Base-by-base conservation (phyloP, 2,329 filamentous ascomycete species). In the Aspergillus floridensis region DNA sequence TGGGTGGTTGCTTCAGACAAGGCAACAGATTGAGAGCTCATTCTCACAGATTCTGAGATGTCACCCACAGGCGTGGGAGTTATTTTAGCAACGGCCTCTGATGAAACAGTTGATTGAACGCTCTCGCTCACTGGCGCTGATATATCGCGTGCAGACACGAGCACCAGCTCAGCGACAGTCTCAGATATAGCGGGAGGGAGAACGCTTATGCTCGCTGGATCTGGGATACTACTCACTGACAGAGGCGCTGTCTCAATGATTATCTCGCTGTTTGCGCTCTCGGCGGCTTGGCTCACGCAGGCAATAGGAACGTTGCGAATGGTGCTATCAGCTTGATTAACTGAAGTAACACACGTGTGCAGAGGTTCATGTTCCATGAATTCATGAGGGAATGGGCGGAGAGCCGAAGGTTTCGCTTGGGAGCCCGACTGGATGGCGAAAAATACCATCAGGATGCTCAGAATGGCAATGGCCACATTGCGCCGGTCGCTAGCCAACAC, bases 401-500 rank as follows among this genome's bases (percentile, higher is more conserved):
- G 32, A 7, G 64, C 49, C 4, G 62, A 56, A 8, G 29, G 32
- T 44, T 52, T 14, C 1, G 55, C 22, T 35, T 32, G 57, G 31
- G 64, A 47, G 24, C 49, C 32, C 53, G 50, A 51, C 14, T 59
- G 58, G 22, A 74, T 55, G 2, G 75, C 71, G 5, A 82, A 69
- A 60, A 80, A 76, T 1, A 79, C 61, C 4, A 82, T 74, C 5
- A 81, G 59, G 14, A 76, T 58, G 48, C 75, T 76, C 3, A 86
- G 72, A 4, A 81, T 59, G 8, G 77, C 70, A 35, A 86, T 80
- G 19, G 78, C 72, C 11, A 84, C 71, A 65, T 86, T 87, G 41
- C 81, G 77, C 49, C 76, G 76, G 63, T 87, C 85, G 49, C 77
- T 77, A 2, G 81, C 75, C 21, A 85, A 71, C 1, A 84, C 72